phyloP scores from a whole-genome alignment of 257 asterid species.

The Solanum chmielewskii region DNA sequence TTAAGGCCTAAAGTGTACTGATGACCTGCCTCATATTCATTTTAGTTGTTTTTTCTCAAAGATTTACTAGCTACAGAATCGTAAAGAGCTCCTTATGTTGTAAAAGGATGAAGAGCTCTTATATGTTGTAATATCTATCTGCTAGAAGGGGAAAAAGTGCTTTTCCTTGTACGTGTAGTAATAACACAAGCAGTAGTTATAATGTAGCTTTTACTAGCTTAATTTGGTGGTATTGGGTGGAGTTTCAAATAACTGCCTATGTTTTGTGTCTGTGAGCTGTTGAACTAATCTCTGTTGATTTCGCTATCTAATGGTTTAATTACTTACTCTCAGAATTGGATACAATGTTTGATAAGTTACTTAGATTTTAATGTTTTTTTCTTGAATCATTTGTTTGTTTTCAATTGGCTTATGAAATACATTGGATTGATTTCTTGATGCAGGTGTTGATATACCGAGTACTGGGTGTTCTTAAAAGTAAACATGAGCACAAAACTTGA shows the following conservation, averaged over 20 bases:
- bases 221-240: background rate
- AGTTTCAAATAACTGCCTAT: background rate
- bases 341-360: background rate
- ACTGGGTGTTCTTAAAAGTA: conserved; percentile 12
- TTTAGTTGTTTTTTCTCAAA: background rate
- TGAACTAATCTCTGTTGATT: background rate
- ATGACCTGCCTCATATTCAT: background rate
- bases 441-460: background rate
- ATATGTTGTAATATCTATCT: background rate
- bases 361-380: background rate
- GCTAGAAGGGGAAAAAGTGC: background rate
- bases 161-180: background rate
- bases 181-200: background rate
- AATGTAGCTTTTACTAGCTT: background rate
- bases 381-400: background rate
- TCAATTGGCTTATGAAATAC: background rate
- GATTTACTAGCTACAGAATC: background rate
- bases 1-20: background rate
- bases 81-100: background rate
- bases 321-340: background rate
- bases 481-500: conserved; percentile 56
- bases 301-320: background rate
- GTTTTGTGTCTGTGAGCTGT: background rate
- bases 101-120: background rate
- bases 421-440: background rate